Evolutionary conservation across 1,284 basidiomycete species (phyloP).

Genomic region (Cystobasidium slooffiae): DNA sequence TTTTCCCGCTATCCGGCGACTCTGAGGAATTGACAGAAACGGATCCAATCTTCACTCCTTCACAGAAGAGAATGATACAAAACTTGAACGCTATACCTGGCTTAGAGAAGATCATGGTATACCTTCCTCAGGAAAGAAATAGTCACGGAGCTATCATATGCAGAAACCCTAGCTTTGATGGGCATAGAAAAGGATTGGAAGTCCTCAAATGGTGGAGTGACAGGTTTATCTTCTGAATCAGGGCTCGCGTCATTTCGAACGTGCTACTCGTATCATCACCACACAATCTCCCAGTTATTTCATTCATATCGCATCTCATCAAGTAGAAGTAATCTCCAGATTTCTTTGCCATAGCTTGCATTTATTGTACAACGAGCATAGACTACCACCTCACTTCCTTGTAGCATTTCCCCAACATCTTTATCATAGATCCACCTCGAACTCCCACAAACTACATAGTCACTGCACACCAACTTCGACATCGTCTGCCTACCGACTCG

Average conservation of each 20-base stretch:
- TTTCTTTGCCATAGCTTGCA: neutral
- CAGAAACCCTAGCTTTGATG: constrained; percentile 40
- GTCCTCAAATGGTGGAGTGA: constrained; percentile 48
- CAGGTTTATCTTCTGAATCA: constrained; percentile 40
- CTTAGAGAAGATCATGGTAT: constrained; percentile 47
- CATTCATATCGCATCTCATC: too few relatives aligned
- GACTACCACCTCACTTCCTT: neutral
- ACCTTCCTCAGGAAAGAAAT: constrained; percentile 47
- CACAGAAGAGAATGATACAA: constrained; percentile 47
- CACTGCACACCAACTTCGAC: too few relatives aligned
- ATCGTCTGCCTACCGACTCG: too few relatives aligned
- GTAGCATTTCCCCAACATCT: neutral
- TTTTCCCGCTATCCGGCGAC: constrained; percentile 19
- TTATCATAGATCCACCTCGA: too few relatives aligned
- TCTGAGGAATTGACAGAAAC: constrained; percentile 27
- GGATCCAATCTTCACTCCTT: constrained; percentile 46
- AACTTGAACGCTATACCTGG: constrained; percentile 48
- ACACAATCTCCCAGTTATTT: neutral
- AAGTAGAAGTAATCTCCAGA: neutral
- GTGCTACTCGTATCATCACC: neutral
- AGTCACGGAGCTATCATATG: constrained; percentile 49
- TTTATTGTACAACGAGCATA: neutral
- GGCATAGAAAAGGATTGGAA: constrained; percentile 45
- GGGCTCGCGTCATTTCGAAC: neutral
- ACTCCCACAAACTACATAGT: too few relatives aligned